Base-by-base conservation (phyloP, 306 rosid species). In the Cucurbita argyrosperma region DNA sequence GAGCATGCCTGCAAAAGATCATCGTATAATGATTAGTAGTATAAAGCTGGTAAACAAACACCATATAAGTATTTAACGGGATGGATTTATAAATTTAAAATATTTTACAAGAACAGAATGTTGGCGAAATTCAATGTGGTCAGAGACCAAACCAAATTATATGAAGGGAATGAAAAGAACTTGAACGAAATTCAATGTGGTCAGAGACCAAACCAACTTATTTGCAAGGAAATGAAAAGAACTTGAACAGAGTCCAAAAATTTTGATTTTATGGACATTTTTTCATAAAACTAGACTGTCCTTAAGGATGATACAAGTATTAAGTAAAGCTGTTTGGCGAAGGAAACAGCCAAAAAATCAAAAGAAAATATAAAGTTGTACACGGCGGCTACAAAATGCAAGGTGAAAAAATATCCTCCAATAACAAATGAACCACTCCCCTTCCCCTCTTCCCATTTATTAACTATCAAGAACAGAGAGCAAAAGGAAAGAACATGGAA, bases 1-100 rank as follows among this genome's bases (percentile, higher is more conserved):
- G 72, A 60, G 76, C 78, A 79, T 82, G 87, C 78, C 98, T 94
- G 86, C 76, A 54, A 74, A 51, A 81, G 12, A 71, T 39, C 46
- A 79, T 5, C 56, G 53, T 18, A 60, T 40, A 35, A 9, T 49
- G 75, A 35, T 53, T 30, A 35, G 56, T 1, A 49, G 43, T 51
- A 53, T 39, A 50, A 14, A 51, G 72, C 72, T 42, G 30, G 10
- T 18, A 18, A 64, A 19, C 49, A 70, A 64, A 43, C 49, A 70
- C 74, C 59, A 70, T 47, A 37, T 13, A 70, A 69, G 15, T 50
- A 26, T 49, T 9, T 49, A 53, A 50, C 10, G 51, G 26, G 46
- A 37, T 30, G 75, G 58, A 45, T 39, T 7, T 6, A 30, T 23
- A 58, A 58, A 58, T 23, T 23, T 26, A 30, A 37, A 61, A 61